A percentile compares a stretch with the other conserved stretches of the same genome.
phyloP scores from a whole-genome alignment of 179 eudicot genomes.

The Corrigiola litoralis region DNA sequence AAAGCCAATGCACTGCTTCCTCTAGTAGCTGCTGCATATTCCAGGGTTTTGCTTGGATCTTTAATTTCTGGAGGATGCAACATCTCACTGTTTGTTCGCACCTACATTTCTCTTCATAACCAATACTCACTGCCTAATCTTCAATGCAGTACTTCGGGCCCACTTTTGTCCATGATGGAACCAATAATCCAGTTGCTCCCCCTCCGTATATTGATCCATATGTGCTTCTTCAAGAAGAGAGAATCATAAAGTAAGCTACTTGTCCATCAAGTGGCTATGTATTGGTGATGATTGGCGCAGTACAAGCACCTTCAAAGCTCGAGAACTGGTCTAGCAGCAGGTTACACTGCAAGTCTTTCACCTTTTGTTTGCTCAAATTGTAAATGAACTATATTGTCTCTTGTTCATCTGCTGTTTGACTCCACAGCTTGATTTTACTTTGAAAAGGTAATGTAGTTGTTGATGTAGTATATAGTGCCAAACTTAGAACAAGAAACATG shows the following conservation, averaged over 20 bases:
- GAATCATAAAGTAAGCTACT: slow-evolving; percentile 36
- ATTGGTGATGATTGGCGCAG: too few relatives aligned
- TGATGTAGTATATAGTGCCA: too few relatives aligned
- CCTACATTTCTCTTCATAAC: not conserved
- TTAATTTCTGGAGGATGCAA: not conserved
- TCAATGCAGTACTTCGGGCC: slow-evolving; percentile 65
- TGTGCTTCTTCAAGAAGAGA: slow-evolving; percentile 60
- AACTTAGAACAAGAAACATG: too few relatives aligned
- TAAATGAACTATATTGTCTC: too few relatives aligned
- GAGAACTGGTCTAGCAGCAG: not conserved
- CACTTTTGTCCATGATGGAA: slow-evolving; percentile 61
- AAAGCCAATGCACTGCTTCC: too few relatives aligned
- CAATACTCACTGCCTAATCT: not conserved
- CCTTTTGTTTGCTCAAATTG: too few relatives aligned
- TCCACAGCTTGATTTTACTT: too few relatives aligned
- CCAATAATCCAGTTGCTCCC: slow-evolving; percentile 21
- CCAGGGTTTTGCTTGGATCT: too few relatives aligned
- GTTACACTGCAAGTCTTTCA: too few relatives aligned
- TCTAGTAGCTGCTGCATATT: too few relatives aligned
- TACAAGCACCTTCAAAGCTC: not conserved
- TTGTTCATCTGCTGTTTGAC: too few relatives aligned
- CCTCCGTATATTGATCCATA: slow-evolving; percentile 72
- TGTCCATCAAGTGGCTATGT: slow-evolving; percentile 20
- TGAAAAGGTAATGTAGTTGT: too few relatives aligned
- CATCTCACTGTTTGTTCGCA: not conserved